Base-by-base conservation (phyloP, 768 basidiomycete genomes). In the Boletus subcaerulescens region DNA sequence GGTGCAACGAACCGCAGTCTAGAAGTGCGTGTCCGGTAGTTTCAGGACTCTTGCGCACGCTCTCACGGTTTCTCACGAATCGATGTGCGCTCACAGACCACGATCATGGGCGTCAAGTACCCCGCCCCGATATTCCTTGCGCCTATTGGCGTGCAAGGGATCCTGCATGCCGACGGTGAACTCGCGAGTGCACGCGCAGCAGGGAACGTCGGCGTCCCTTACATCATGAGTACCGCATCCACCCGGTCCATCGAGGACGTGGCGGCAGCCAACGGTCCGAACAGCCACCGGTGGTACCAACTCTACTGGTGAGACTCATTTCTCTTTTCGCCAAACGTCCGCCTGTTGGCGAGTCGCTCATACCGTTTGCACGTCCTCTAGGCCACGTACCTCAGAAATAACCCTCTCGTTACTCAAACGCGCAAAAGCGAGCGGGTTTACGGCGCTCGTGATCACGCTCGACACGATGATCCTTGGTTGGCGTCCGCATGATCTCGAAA, bases 111-210 rank as follows among this genome's bases (percentile, higher is more conserved):
- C 22, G 77, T 83, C 20, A 85, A 75, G 50, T 75, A 86, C 55
- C 70, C 81, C 2, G 70, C 79, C 0, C 90, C 89, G 0, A 53
- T 91, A 6, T 72, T 91, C 53, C 64, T 91, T 38, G 87, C 85
- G 1, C 85, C 91, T 8, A 81, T 93, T 41, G 92, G 91, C 4
- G 86, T 91, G 10, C 91, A 92, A 62, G 85, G 82, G 9, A 83
- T 89, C 55, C 78, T 90, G 58, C 80, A 86, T 57, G 71, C 78
- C 7, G 87, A 87, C 42, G 91, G 78, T 1, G 93, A 94, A 63
- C 69, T 88, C 22, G 89, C 84, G 2, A 75, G 81, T 5, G 87
- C 90, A 1, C 76, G 78, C 1, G 89, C 88, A 1, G 89, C 84
- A 0, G 75, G 70, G 9, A 81, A 76, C 14, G 73, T 89, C 5